Evolutionary conservation across 176 grass and related monocot genomes (phyloP), one percentile per base, ranked within the genome.

Genomic region (Neostapfia colusana): DNA sequence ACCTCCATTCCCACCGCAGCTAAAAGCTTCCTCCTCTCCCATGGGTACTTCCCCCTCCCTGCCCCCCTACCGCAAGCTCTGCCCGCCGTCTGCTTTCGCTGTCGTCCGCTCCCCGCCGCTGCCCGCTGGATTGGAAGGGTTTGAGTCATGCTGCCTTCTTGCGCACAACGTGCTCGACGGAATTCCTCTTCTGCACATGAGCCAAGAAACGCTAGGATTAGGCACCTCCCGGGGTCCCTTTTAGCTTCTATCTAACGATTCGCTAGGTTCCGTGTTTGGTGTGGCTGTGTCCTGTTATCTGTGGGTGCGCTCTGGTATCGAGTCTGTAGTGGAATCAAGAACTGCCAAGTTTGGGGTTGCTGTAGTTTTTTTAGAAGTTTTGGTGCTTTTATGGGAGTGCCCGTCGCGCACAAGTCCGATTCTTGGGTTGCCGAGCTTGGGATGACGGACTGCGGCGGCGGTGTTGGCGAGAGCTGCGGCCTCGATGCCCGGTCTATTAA

Each of bases 361-460:
- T 5, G 39, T 82, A 78, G 55, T 45, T 37, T 34, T 41, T 43
- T 60, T 3, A 2, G 31, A 80, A 44, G 61, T 73, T 85, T 76
- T 57, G 79, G 78, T 65, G 86, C 38, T 84, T 88, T 80, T 85
- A 88, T 93, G 91, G 91, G 88, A 93, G 85, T 90, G 69, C 66
- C 72, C 58, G 71, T 93, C 82, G 48, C 69, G 65, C 88, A 57
- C 62, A 93, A 83, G 75, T 78, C 78, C 75, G 83, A 87, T 79
- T 88, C 78, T 85, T 88, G 79, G 82, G 40, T 51, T 34, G 61
- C 51, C 18, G 45, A 75, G n/a, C 70, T 80, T 36, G 75, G 61
- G 66, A 82, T 81, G 85, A 53, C 59, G 75, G 55, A 70, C 24
- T 59, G 26, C 66, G 70, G 53, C 49, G 69, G 13, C 63, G 80